Base-by-base conservation (phyloP, 2,329 filamentous ascomycete species). In the Colletotrichum sp. region DNA sequence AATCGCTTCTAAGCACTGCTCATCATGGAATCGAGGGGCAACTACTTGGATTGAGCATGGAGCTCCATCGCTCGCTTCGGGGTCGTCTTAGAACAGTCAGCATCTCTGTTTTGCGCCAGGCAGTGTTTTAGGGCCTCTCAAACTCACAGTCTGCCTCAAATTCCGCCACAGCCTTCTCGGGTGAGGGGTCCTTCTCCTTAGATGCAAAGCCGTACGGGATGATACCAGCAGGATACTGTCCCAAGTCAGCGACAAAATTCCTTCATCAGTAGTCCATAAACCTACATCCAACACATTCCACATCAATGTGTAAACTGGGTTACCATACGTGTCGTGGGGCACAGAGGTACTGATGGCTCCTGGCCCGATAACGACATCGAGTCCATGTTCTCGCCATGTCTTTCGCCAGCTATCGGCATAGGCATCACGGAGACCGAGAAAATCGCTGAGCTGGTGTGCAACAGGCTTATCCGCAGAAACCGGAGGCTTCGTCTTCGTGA, bases 241-340 rank as follows among this genome's bases (percentile, higher is more conserved):
- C 2, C 2, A 2, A 4, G 18, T 75, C 18, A 76, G 38, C 21
- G 38, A 38, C 14, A 6, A 2, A 28, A 0, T 26, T 6, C 34
- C 38, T 63, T 4, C 0, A 7, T 8, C 67, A 58, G 76, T 55
- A 75, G 58, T 28, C 21, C 6, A 52, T 24, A 16, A 32, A 82
- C 87, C 81, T 78, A 87, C 88, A 80, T 91, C 88, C 6, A 91
- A 77, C 10, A 90, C 26, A 74, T 91, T 92, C 79, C 85, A 85
- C 34, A 91, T 75, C 21, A 86, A 79, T 0, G 90, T 91, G 68
- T 89, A 90, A 1, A 84, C 80, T 2, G 86, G 82, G 1, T 84
- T 32, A 0, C 87, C 85, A 79, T 87, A 91, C 0, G 82, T 85
- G 79, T 92, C 90, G 78, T 91, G 88, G 21, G 82, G 82, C 1